Evolutionary conservation across 169 alveolate species (phyloP), one percentile per base, ranked within the genome.

Genomic region (Eimeria sp.): DNA sequence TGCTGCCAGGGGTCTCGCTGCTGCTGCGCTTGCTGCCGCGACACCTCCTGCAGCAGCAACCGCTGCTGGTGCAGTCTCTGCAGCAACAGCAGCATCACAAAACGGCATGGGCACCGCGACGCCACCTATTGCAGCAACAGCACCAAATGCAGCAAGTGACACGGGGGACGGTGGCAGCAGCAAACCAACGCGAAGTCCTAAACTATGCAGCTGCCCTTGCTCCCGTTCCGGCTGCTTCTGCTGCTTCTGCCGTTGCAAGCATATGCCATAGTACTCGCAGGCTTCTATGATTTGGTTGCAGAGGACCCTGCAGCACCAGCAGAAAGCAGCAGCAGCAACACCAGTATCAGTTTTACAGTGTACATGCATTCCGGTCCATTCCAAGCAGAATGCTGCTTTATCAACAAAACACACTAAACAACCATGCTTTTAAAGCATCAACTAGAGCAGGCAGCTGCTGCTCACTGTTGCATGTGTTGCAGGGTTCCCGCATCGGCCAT

Each of bases 1-100:
- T 84, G 92, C 78, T 54, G 92, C 92, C 34, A 84, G 61, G 61
- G 92, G 92, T 61, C 92, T 54, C 22, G 92, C 92, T 30, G 58
- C 92, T 58, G 92, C 92, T 40, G 67, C 89, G 25, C 89, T 54
- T 25, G 92, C 92, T 84, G 92, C 92, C 0, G 92, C 92, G 4
- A 84, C 92, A 16, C 92, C 92, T 20, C 92, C 92, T 84, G 92
- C 92, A 13, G 92, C 92, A 84, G 92, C 92, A 57, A 78, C 40
- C 0, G 92, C 92, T 34, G 92, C 92, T 14, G 92, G 61, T 3
- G 92, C 92, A 30, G 92, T 84, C 92, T 84, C 92, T 57, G 76
- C 92, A 57, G 92, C 92, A 84, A 84, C 92, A 57, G 92, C 92
- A 57, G 92, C 92, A 84, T 84, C 92, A 18, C 30, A 34, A 45